phyloP scores from a whole-genome alignment of 75 land plant species.

The Pinus albicaulis region DNA sequence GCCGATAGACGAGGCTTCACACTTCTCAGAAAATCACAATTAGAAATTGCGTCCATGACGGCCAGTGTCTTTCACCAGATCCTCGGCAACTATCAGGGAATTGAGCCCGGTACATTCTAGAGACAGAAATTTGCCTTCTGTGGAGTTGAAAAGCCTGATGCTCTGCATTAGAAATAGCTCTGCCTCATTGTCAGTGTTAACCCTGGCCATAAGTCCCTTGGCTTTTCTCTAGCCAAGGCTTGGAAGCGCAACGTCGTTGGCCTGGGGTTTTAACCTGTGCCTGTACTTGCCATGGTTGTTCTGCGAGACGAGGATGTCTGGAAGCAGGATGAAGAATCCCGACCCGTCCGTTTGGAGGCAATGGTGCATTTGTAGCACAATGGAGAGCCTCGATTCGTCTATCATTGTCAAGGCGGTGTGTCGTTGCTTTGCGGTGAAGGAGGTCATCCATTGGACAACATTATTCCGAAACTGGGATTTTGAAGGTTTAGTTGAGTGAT shows the following conservation, averaged over 20 bases:
- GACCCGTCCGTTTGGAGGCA: conserved; percentile 37
- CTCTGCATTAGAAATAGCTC: conserved; percentile 26
- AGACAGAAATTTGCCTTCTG: conserved; percentile 32
- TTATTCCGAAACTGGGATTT: no score
- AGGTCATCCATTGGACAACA: no score
- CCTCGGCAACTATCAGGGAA: conserved; percentile 46
- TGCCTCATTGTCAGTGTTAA: conserved; percentile 19
- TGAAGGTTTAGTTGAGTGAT: conserved; percentile 21
- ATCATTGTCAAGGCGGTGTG: no score
- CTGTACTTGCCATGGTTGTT: no score
- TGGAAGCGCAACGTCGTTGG: conserved; percentile 32
- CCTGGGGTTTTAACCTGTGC: neutral
- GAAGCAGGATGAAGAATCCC: conserved; percentile 72
- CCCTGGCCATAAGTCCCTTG: conserved; percentile 65
- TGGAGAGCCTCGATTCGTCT: no score
- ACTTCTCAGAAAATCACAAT: conserved; percentile 58
- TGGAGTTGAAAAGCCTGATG: conserved; percentile 56
- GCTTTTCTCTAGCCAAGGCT: conserved; percentile 60
- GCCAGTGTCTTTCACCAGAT: conserved; percentile 54
- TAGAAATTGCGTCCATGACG: conserved; percentile 79
- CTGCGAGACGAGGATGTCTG: conserved; percentile 53
- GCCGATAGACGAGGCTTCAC: conserved; percentile 23
- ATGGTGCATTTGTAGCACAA: conserved; percentile 34
- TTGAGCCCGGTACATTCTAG: conserved; percentile 29
- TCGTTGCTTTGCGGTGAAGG: no score